phyloP scores from a whole-genome alignment of 176 grass and related monocot genomes.

The Aegilops longissima region DNA sequence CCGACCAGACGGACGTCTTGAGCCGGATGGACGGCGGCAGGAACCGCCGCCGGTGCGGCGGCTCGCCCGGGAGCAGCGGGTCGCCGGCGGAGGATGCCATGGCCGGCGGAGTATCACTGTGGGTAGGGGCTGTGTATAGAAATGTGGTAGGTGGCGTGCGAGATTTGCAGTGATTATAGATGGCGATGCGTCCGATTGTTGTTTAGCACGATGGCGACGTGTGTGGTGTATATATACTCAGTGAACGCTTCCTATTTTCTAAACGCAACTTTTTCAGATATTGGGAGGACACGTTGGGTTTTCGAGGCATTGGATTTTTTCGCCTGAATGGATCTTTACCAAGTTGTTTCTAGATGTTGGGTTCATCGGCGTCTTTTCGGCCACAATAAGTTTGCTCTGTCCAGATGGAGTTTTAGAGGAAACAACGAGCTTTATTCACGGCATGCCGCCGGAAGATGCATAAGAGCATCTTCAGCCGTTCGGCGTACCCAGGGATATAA shows the following conservation, averaged over 20 bases:
- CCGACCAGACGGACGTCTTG: neutral
- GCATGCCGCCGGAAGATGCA: too few relatives aligned
- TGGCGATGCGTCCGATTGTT: neutral
- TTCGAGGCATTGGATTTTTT: too few relatives aligned
- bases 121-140: neutral
- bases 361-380: too few relatives aligned
- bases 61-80: neutral
- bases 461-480: too few relatives aligned
- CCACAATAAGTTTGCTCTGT: too few relatives aligned
- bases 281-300: too few relatives aligned
- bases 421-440: too few relatives aligned
- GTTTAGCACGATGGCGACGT: neutral
- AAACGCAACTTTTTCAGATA: neutral
- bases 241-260: neutral
- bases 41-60: neutral
- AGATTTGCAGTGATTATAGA: neutral
- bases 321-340: too few relatives aligned
- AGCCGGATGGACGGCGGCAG: neutral
- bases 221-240: neutral
- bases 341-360: too few relatives aligned
- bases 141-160: neutral
- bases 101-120: neutral
- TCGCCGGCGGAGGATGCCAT: conserved; percentile 28
- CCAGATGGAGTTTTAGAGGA: too few relatives aligned
- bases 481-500: too few relatives aligned